These are phyloP conservation scores for Albophoma yamanashiensis DNA, from an alignment of 2,329 filamentous ascomycete species.

Conservation along the genomic window DNA sequence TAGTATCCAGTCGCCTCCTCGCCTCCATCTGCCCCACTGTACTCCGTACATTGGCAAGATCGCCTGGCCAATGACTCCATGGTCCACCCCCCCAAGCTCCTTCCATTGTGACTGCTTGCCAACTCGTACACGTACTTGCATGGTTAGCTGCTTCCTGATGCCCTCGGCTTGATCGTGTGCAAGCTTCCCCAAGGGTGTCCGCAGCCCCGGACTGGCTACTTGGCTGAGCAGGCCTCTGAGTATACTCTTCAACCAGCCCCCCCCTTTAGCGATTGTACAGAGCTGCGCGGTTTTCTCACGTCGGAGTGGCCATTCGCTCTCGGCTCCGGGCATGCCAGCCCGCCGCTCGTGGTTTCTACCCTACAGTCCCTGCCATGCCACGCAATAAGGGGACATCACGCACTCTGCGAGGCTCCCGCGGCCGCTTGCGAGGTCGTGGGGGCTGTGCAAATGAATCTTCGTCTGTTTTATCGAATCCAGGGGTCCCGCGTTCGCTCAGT, in stretches of 20 bases:
- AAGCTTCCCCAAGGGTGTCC: too few species aligned
- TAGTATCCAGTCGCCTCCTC: too few species aligned
- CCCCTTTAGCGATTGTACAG: background rate
- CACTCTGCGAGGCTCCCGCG: background rate
- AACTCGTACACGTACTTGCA: background rate
- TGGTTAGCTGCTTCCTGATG: too few species aligned
- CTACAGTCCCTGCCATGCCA: conserved; percentile 1
- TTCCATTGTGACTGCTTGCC: background rate
- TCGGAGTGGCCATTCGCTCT: background rate
- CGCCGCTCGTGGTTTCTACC: background rate
- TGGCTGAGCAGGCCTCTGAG: background rate
- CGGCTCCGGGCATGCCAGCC: background rate
- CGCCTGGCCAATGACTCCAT: background rate
- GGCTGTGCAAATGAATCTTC: background rate
- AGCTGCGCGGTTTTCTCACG: background rate
- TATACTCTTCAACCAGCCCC: background rate
- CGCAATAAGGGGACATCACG: background rate
- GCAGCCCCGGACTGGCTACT: background rate
- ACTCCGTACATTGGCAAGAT: too few species aligned
- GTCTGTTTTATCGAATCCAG: background rate
- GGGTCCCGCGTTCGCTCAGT: background rate
- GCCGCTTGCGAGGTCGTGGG: background rate
- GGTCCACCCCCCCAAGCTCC: background rate
- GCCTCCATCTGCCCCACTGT: too few species aligned
- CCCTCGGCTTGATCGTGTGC: background rate